Evolutionary conservation across 768 basidiomycete genomes (phyloP), one percentile per base, ranked within the genome.

Genomic region (Scleroderma citrinum): DNA sequence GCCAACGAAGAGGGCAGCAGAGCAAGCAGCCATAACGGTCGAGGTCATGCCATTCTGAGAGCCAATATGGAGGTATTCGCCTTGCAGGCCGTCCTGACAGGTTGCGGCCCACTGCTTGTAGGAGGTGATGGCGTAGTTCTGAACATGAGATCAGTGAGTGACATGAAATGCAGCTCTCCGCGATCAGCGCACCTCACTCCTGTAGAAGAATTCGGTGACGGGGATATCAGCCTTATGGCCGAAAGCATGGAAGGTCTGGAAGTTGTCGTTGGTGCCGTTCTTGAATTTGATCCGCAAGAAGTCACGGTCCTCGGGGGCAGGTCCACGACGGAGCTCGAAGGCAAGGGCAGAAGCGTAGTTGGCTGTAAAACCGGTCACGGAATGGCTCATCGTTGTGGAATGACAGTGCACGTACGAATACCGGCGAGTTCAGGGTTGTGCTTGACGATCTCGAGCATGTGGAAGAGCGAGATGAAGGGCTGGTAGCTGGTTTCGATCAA

Each of bases 391-490:
- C 51, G 49, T 37, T 16, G n/a, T 37, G 16, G n/a, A 32, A 37
- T 17, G 26, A 11, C 21, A 30, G 17, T 42, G 12, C 21, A 79
- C 86, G 62, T 61, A 88, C 86, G 84, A 53, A 89, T 77, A 36
- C 73, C 80, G 43, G 70, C 66, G 55, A 84, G 65, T 47, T 83
- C 76, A 1, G 85, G 83, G 61, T 81, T 67, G 23, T 76, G 68
- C 52, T 77, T 70, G 56, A 67, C 56, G 48, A 85, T 69, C 49
- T 85, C 86, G 17, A 87, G 80, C 66, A 86, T 78, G 62, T 83
- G 80, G 79, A 93, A 86, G 66, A 93, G 75, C 4, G 88, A 91
- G 60, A 92, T 83, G 78, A 94, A 90, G 13, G 91, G 84, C 66
- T 92, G 91, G 74, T 93, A 93, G 54, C 87, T 87, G 14, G 84